Conservation (phyloP, 176 grass and related monocot genomes). For the Carex scoparia region DNA sequence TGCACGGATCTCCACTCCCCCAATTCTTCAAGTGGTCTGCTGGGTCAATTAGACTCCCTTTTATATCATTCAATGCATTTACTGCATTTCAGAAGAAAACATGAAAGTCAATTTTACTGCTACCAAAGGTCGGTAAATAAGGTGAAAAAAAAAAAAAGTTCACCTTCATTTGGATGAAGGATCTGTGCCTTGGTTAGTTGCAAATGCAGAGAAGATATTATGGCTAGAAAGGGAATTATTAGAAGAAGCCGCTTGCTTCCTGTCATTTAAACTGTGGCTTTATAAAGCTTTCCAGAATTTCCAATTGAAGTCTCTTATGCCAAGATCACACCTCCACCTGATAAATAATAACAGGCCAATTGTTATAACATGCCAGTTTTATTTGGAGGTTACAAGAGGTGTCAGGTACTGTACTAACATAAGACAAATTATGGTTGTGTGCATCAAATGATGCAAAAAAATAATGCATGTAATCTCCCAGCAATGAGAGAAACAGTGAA, state of each 20-base stretch:
- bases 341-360: background rate
- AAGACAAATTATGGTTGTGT: background rate
- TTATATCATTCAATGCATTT: constrained; percentile 62
- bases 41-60: constrained; percentile 52
- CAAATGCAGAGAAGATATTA: constrained; percentile 29
- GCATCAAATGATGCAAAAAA: background rate
- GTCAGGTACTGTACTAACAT: background rate
- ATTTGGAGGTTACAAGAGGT: background rate
- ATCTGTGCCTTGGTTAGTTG: constrained; percentile 38
- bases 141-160: background rate
- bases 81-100: constrained; percentile 47
- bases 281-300: background rate
- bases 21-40: constrained; percentile 37
- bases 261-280: background rate
- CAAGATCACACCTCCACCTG: background rate
- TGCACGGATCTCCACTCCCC: constrained; percentile 81
- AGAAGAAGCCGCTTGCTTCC: background rate
- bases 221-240: constrained; percentile 12
- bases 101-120: constrained; percentile 2
- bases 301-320: background rate
- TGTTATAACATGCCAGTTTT: background rate
- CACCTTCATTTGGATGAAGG: constrained; percentile 83
- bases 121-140: background rate
- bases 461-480: background rate
- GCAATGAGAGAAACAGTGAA: background rate